Evolutionary conservation across 805 yeast species (phyloP), one percentile per base, ranked within the genome.

Genomic region (Teunomyces barrocoloradensis): DNA sequence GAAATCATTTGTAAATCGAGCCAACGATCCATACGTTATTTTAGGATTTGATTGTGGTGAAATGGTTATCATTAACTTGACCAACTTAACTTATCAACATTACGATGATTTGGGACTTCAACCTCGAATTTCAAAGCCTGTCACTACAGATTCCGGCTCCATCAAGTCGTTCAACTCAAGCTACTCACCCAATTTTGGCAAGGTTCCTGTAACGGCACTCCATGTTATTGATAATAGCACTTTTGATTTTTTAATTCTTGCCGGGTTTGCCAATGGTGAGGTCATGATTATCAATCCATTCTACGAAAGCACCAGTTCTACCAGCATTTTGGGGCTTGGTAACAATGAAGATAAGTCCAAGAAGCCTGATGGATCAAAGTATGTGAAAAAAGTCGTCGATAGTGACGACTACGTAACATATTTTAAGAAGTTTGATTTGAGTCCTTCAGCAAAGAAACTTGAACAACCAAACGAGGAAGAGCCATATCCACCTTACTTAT

Each of bases 41-140:
- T 52, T 84, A 15, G 94, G 92, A 1, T 77, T 82, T 51, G 78
- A 84, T 15, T 66, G 82, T 1, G 89, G 92, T n/a, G 89, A 83
- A 54, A 61, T 86, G 2, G 52, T 85, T 5, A 74, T 89, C 76
- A 51, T 83, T 30, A 86, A 84, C 52, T 77, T 84, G 60, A 49
- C 60, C 63, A 48, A 74, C 66, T 53, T 70, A 59, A 49, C 68
- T 59, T 52, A 74, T 80, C 43, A 78, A 73, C 36, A 66, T 61
- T 42, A 78, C 73, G 45, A 63, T 74, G 51, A 68, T 63, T 52
- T 84, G 80, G 43, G 43, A 13, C 20, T 29, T n/a, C 32, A 40
- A 7, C 17, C 15, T 28, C 32, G 56, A 36, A 43, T 55, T 5
- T 46, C 51, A 12, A 33, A 47, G 15, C 37, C 45, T 1, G 6